phyloP scores from a whole-genome alignment of 768 basidiomycete genomes.

The Naganishia friedmannii region DNA sequence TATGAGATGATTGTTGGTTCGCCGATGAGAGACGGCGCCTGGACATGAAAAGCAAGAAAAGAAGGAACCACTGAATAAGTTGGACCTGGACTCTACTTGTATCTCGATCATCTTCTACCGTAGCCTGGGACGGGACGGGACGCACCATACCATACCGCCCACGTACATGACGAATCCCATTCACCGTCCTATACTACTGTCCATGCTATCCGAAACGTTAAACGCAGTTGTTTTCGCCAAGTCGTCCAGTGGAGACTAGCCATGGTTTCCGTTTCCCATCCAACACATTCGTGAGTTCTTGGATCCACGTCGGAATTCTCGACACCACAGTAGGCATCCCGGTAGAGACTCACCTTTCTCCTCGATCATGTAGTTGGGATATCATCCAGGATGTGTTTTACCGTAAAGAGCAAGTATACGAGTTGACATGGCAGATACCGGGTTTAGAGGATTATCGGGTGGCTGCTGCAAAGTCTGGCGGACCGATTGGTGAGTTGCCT shows the following conservation, averaged over 20 bases:
- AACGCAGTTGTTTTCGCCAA: too few relatives aligned
- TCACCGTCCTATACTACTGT: too few relatives aligned
- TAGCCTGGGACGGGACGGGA: too few relatives aligned
- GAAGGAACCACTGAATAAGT: too few relatives aligned
- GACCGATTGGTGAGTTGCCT: conserved; percentile 70
- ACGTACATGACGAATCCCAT: conserved; percentile 1
- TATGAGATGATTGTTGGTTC: too few relatives aligned
- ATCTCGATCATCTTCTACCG: too few relatives aligned
- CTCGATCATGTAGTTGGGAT: conserved; percentile 62
- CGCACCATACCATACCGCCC: too few relatives aligned
- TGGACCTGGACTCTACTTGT: too few relatives aligned
- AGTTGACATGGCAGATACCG: conserved; percentile 72
- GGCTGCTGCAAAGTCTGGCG: conserved; percentile 78
- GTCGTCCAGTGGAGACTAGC: too few relatives aligned
- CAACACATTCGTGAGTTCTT: conserved; percentile 11
- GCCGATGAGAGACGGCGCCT: neutral
- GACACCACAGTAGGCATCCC: too few relatives aligned
- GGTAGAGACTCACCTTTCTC: neutral
- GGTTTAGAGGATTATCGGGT: conserved; percentile 75
- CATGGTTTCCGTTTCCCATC: conserved; percentile 19
- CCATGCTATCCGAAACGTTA: neutral
- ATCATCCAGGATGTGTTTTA: conserved; percentile 86
- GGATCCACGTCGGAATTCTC: neutral
- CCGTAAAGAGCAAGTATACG: conserved; percentile 72
- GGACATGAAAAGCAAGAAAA: neutral